These are phyloP conservation scores for Saturnispora dispora DNA, from an alignment of 805 yeast genomes.

Conservation along the genomic window DNA sequence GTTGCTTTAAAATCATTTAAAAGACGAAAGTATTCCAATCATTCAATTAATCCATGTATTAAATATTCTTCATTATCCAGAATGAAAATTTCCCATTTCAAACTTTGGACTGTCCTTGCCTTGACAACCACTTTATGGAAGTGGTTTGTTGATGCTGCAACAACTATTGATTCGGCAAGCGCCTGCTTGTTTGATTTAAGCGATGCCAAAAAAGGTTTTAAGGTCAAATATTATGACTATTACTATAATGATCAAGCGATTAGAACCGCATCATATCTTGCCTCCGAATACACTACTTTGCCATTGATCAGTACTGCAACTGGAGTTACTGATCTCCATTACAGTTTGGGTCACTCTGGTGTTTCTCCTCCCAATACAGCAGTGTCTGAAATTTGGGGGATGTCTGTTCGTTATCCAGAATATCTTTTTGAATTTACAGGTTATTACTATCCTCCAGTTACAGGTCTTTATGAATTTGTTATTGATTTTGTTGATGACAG, in stretches of 20 bases:
- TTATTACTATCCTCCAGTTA: slow-evolving; percentile 17
- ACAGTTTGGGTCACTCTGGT: background rate
- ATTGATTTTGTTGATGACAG: slow-evolving; percentile 24
- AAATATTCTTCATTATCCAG: background rate
- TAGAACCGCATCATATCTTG: background rate
- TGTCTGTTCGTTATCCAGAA: slow-evolving; percentile 3
- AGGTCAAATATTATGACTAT: background rate
- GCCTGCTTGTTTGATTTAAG: background rate
- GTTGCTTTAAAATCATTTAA: too few species aligned
- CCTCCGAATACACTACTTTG: background rate
- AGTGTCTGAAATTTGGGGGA: slow-evolving; percentile 6
- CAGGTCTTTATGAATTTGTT: slow-evolving; percentile 24
- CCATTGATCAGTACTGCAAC: background rate
- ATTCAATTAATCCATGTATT: too few species aligned
- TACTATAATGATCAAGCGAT: background rate
- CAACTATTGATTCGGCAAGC: background rate
- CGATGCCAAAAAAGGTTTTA: background rate
- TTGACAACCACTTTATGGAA: background rate
- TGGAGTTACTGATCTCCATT: background rate
- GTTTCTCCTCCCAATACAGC: background rate
- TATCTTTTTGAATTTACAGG: slow-evolving; percentile 13
- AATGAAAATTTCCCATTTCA: background rate
- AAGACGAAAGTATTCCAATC: too few species aligned
- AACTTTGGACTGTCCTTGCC: background rate
- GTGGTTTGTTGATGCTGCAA: background rate